phyloP scores from a whole-genome alignment of 1,284 basidiomycete species.

The Heterobasidion parviporum region DNA sequence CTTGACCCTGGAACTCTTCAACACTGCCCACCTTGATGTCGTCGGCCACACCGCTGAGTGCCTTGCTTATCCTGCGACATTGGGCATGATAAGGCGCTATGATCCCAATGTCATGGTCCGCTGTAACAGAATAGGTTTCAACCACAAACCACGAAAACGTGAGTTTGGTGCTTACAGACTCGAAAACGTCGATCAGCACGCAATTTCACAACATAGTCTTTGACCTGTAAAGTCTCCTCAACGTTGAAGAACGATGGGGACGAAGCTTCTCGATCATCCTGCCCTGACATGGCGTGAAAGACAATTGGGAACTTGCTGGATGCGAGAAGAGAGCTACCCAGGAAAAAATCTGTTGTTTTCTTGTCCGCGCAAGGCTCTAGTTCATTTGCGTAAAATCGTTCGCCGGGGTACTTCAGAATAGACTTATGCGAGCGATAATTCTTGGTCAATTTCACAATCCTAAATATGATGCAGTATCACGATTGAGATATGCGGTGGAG shows the following conservation, averaged over 20 bases:
- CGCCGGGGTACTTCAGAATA: slow-evolving; percentile 49
- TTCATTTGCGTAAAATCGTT: slow-evolving; percentile 47
- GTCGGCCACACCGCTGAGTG: slow-evolving; percentile 18
- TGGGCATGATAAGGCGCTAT: slow-evolving; percentile 60
- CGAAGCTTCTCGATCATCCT: slow-evolving; percentile 49
- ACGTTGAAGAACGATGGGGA: slow-evolving; percentile 65
- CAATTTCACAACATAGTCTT: slow-evolving; percentile 33
- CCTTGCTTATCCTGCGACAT: slow-evolving; percentile 35
- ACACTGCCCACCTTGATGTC: slow-evolving; percentile 55
- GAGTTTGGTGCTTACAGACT: slow-evolving; percentile 27
- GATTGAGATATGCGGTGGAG: no score
- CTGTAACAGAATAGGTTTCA: slow-evolving; percentile 8
- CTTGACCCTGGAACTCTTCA: slow-evolving; percentile 63
- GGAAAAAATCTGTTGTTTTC: slow-evolving; percentile 14
- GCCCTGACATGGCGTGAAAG: slow-evolving; percentile 51
- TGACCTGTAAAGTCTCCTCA: slow-evolving; percentile 45
- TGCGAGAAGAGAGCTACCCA: slow-evolving; percentile 23
- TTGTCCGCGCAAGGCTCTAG: slow-evolving; percentile 36
- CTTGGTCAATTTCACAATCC: slow-evolving; percentile 50
- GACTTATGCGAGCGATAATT: slow-evolving; percentile 52
- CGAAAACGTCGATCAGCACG: slow-evolving; percentile 23
- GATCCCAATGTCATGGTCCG: slow-evolving; percentile 45
- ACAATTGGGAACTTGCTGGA: slow-evolving; percentile 45
- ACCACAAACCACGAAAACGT: neutral
- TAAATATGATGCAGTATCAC: slow-evolving; percentile 14